A percentile compares a stretch with the other conserved stretches of the same genome.
These are phyloP conservation scores for Fusarium burgessii DNA, from an alignment of 2,329 filamentous ascomycete species.

Conservation along the genomic window DNA sequence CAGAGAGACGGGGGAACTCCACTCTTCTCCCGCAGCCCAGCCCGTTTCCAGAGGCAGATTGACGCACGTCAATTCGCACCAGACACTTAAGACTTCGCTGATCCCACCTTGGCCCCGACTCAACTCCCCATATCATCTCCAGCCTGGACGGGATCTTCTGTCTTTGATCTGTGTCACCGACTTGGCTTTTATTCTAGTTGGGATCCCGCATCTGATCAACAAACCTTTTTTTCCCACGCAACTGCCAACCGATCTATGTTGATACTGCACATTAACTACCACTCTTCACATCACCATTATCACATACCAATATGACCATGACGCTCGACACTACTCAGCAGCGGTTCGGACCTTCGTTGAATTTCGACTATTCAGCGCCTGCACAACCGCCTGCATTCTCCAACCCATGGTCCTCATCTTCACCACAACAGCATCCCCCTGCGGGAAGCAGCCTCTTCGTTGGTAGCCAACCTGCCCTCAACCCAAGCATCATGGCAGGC, in stretches of 20 bases:
- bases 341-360: conserved; percentile 78
- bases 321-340: conserved; percentile 91
- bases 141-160: conserved; percentile 52
- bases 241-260: conserved; percentile 42
- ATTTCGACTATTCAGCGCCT: conserved; percentile 77
- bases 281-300: conserved; percentile 31
- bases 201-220: conserved; percentile 67
- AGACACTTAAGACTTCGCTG: conserved; percentile 71
- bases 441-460: conserved; percentile 73
- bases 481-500: conserved; percentile 64
- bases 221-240: conserved; percentile 48
- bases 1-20: conserved; percentile 50
- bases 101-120: conserved; percentile 61
- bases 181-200: conserved; percentile 59
- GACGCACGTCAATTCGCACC: conserved; percentile 56
- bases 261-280: conserved; percentile 37
- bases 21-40: conserved; percentile 55
- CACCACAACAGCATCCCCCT: conserved; percentile 58
- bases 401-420: conserved; percentile 82
- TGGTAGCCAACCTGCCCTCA: conserved; percentile 67
- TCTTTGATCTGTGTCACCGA: conserved; percentile 58
- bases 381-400: conserved; percentile 79
- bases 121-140: conserved; percentile 51
- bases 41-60: conserved; percentile 54
- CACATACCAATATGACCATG: conserved; percentile 82